Conservation (phyloP, 805 yeast species). For the Candida adriatica region DNA sequence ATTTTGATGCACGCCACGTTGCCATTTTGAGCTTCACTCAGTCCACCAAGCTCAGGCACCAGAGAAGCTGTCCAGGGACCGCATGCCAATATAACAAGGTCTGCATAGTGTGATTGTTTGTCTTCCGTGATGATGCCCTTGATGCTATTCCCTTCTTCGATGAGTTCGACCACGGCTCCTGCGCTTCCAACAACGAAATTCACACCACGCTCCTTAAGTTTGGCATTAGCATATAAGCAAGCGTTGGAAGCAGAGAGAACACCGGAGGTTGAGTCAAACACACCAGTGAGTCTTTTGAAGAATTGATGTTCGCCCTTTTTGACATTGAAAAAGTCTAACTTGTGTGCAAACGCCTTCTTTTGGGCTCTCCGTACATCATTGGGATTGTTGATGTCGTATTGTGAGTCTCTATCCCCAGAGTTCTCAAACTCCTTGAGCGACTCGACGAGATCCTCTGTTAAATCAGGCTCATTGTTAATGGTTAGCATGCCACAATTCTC, state of each 20-base stretch:
- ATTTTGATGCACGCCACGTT: conserved; percentile 28
- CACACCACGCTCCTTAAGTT: conserved; percentile 26
- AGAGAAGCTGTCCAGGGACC: conserved; percentile 20
- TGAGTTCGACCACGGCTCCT: conserved; percentile 22
- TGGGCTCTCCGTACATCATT: conserved; percentile 26
- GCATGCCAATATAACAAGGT: conserved; percentile 9
- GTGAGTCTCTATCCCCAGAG: conserved; percentile 4
- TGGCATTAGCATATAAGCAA: conserved; percentile 23
- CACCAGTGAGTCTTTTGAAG: conserved; percentile 17
- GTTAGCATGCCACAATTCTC: conserved; percentile 7
- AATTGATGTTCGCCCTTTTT: conserved; percentile 6
- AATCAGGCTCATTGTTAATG: conserved; percentile 3
- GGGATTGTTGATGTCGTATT: conserved; percentile 23
- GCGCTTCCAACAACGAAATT: conserved; percentile 25
- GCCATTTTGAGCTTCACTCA: conserved; percentile 30
- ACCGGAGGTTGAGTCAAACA: conserved; percentile 25
- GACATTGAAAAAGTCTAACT: conserved; percentile 17
- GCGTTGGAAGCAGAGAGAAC: conserved; percentile 27
- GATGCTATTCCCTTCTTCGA: conserved; percentile 11
- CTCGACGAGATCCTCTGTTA: conserved; percentile 1
- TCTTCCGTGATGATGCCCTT: conserved; percentile 20
- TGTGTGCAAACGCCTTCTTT: conserved; percentile 21
- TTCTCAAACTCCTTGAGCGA: conserved; percentile 13
- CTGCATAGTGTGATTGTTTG: conserved; percentile 18
- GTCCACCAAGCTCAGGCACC: conserved; percentile 23